Base-by-base conservation (phyloP, 768 basidiomycete genomes). In the Nidularia pulvinata region DNA sequence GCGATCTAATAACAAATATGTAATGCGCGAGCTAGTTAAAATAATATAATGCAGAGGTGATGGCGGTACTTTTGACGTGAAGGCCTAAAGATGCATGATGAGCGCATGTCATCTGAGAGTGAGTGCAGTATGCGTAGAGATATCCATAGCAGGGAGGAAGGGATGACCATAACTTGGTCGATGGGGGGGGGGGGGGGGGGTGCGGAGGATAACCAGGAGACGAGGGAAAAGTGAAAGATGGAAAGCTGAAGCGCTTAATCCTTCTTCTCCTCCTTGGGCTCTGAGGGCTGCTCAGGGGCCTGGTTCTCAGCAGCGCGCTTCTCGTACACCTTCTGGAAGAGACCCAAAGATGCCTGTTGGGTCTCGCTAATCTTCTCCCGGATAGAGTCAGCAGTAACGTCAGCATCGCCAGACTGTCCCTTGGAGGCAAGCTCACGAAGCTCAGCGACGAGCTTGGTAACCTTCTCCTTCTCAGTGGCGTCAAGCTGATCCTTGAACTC, bases 401-500 rank as follows among this genome's bases (percentile, higher is more conserved):
- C 82, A 10, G 81, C 80, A 62, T 97, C 95, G 51, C 89, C 88
- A 58, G 84, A 82, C 70, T 95, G 93, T 43, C 92, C 97, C 82
- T 97, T 95, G 60, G 79, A 78, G 13, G 93, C 86, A 59, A 98
- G 65, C 69, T 95, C 94, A 46, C 95, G 85, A 48, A 98, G 88
- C 74, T 98, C 94, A 52, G 72, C 70, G 33, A 99, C 73, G 46
- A 96, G 89, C 71, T 88, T 89, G 50, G 86, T 74, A 60, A 99
- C 95, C 78, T 95, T 98, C 65, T 95, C 94, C 75, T 89, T 89
- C 83, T 99, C 97, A 2, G 85, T 70, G 6, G 84, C 84, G 59
- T 98, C 95, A 53, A 99, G 85, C 67, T 98, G 94, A 46, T 96
- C 93, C 80, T 95, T 95, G 84, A 98, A 98, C 75, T 99, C 97